Evolutionary conservation across 768 basidiomycete genomes (phyloP).

Genomic region (Agrocybe praecox): DNA sequence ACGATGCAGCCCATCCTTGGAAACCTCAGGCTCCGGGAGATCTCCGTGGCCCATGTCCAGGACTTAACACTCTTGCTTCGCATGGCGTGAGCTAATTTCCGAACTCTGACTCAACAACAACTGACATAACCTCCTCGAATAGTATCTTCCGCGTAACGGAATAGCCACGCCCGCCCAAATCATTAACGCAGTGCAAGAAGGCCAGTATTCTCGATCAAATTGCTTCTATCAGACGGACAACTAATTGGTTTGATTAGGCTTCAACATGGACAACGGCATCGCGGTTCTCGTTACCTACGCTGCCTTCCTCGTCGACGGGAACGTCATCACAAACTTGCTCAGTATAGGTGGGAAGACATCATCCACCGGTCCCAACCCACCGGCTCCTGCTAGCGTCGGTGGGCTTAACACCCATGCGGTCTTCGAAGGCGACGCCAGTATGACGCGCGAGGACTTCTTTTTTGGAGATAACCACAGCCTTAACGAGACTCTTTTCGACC

Average conservation of each 20-base stretch:
- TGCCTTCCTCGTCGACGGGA: conserved; percentile 24
- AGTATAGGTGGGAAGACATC: conserved; percentile 25
- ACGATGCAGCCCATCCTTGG: conserved; percentile 25
- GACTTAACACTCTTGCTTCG: conserved; percentile 25
- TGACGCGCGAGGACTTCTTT: conserved; percentile 23
- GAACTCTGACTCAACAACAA: neutral
- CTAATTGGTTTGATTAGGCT: conserved; percentile 8
- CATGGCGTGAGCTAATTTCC: conserved; percentile 18
- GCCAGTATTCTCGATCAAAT: neutral
- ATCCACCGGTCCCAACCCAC: conserved; percentile 23
- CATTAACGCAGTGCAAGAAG: conserved; percentile 19
- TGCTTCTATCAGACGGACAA: neutral
- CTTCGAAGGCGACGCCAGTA: conserved; percentile 25
- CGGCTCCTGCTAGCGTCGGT: conserved; percentile 23
- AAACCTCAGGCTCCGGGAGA: conserved; percentile 16
- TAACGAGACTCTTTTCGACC: conserved; percentile 25
- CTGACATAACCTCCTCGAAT: neutral
- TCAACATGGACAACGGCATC: conserved; percentile 24
- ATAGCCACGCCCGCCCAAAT: conserved; percentile 19
- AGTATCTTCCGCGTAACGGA: conserved; percentile 19
- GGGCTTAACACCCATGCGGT: conserved; percentile 27
- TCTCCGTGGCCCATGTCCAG: conserved; percentile 26
- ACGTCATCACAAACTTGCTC: conserved; percentile 21
- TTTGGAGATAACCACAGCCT: conserved; percentile 27
- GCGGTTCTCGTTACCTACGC: conserved; percentile 25